phyloP scores from a whole-genome alignment of 306 rosid species.

The Cicer pinnatifidum region DNA sequence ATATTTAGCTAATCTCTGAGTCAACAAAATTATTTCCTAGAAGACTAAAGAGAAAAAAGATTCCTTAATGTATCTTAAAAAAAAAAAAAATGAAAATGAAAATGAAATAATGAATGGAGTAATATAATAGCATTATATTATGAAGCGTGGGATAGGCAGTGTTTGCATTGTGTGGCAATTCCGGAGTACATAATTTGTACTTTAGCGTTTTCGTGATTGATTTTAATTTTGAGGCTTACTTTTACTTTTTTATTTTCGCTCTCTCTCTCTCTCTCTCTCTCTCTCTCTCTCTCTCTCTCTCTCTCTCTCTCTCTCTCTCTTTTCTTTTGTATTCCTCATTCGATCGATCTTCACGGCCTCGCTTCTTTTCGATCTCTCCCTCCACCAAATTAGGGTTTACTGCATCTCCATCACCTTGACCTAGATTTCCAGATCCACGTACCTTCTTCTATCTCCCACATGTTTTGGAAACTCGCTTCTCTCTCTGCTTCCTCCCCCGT shows the following conservation, averaged over 20 bases:
- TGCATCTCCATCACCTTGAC: conserved; percentile 33
- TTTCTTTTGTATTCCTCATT: background rate
- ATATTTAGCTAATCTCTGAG: too few species aligned
- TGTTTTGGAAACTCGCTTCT: conserved; percentile 99
- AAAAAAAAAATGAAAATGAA: too few species aligned
- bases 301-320: conserved; percentile 29
- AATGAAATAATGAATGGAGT: too few species aligned
- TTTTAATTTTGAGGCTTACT: conserved; percentile 18
- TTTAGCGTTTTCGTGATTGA: conserved; percentile 48
- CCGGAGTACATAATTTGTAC: conserved; percentile 49
- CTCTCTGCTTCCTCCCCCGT: conserved; percentile 94
- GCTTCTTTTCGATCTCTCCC: conserved; percentile 63
- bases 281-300: conserved; percentile 27
- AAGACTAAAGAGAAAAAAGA: too few species aligned
- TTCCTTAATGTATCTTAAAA: too few species aligned
- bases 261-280: conserved; percentile 40
- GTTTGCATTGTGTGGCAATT: conserved; percentile 52
- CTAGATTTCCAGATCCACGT: conserved; percentile 57
- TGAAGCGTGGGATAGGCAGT: conserved; percentile 36
- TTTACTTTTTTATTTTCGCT: background rate
- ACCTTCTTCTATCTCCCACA: conserved; percentile 56
- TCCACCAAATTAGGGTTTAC: conserved; percentile 84
- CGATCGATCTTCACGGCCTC: conserved; percentile 70
- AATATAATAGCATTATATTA: background rate
- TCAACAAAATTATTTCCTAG: too few species aligned